Percentiles rank a stretch among this genome's conserved stretches.
These are phyloP conservation scores for Neurospora sp. DNA, from an alignment of 495 filamentous ascomycete species.

Conservation along the genomic window DNA sequence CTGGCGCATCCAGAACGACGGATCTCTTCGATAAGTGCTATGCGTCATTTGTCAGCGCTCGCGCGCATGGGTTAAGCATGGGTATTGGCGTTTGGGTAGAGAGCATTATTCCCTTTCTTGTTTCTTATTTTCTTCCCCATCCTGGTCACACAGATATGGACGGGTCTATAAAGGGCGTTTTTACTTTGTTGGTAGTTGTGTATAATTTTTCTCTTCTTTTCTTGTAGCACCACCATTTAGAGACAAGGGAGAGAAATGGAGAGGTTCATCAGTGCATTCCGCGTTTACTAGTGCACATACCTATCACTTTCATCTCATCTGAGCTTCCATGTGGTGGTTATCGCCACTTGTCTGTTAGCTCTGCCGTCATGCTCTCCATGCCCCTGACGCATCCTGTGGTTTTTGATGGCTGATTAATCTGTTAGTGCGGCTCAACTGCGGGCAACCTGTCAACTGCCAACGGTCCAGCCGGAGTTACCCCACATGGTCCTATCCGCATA, in stretches of 20 bases:
- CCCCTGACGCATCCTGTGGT: not conserved
- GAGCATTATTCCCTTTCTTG: not conserved
- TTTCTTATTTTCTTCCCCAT: not conserved
- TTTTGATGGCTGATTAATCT: not conserved
- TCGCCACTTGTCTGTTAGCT: not conserved
- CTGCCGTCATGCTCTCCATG: not conserved
- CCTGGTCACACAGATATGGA: not conserved
- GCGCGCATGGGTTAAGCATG: not conserved
- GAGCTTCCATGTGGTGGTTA: not conserved
- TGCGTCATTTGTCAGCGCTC: not conserved
- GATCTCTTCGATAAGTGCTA: not conserved
- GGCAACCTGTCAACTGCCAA: not conserved
- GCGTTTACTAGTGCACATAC: too few species aligned
- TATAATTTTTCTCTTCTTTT: not conserved
- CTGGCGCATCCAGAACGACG: not conserved
- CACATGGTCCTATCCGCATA: not conserved
- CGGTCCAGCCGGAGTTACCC: not conserved
- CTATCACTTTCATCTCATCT: not conserved
- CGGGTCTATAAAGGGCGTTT: not conserved
- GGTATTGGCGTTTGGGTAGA: conserved; percentile 1
- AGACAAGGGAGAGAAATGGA: not conserved
- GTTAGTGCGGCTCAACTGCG: not conserved
- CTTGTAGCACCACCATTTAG: not conserved
- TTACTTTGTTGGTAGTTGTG: not conserved
- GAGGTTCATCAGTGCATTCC: not conserved